Percentiles rank a stretch among this genome's conserved stretches.
Evolutionary conservation across 1,284 basidiomycete species (phyloP).

Genomic region (Pterulicium gracile): DNA sequence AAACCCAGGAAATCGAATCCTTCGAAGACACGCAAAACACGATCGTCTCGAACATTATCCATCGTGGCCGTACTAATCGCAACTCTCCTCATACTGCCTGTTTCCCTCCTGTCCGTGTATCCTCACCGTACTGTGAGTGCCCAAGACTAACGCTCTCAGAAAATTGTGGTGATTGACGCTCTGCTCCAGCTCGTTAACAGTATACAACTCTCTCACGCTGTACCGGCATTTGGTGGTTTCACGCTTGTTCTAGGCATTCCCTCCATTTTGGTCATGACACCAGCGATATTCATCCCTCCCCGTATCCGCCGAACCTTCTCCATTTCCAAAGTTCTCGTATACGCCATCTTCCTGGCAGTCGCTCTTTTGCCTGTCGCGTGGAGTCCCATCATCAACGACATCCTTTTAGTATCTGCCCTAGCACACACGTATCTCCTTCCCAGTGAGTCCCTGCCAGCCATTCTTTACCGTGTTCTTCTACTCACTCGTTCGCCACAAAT

Average conservation of each 20-base stretch:
- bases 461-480: neutral
- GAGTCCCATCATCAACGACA: conserved; percentile 31
- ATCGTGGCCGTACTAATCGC: conserved; percentile 37
- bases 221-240: conserved; percentile 30
- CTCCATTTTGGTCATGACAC: conserved; percentile 43
- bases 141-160: conserved; percentile 4
- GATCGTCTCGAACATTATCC: conserved; percentile 50
- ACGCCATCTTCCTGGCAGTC: conserved; percentile 29
- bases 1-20: conserved; percentile 29
- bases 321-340: conserved; percentile 33
- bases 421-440: conserved; percentile 50
- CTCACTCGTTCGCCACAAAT: conserved; percentile 5
- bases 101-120: conserved; percentile 40
- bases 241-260: conserved; percentile 52
- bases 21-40: conserved; percentile 34
- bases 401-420: conserved; percentile 36
- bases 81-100: conserved; percentile 40
- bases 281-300: conserved; percentile 34
- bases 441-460: conserved; percentile 28
- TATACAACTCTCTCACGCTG: conserved; percentile 22
- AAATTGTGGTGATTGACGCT: no score
- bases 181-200: conserved; percentile 18
- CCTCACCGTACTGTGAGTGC: conserved; percentile 9
- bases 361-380: conserved; percentile 28
- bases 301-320: conserved; percentile 32